A percentile compares a stretch with the other conserved stretches of the same genome.
These are phyloP conservation scores for Tephrocybe sp. DNA, from an alignment of 768 basidiomycete genomes.

Conservation along the genomic window DNA sequence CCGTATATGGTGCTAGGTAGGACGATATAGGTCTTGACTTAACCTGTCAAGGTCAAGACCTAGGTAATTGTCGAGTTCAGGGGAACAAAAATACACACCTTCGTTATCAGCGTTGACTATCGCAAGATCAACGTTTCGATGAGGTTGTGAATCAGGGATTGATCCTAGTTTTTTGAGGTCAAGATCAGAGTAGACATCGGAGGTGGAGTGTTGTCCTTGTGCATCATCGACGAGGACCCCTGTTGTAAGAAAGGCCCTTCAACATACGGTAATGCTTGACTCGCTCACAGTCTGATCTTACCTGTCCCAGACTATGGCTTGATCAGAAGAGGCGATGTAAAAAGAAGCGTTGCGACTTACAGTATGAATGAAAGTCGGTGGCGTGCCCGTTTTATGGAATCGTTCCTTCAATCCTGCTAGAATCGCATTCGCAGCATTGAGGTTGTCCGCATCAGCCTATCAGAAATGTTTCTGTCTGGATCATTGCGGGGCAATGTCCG, in stretches of 20 bases:
- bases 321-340: constrained; percentile 3
- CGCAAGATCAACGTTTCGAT: constrained; percentile 49
- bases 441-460: constrained; percentile 40
- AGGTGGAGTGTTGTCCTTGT: constrained; percentile 35
- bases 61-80: background rate
- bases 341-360: constrained; percentile 26
- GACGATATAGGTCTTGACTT: constrained; percentile 41
- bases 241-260: constrained; percentile 1
- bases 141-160: constrained; percentile 43
- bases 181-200: constrained; percentile 49
- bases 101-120: constrained; percentile 47
- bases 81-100: constrained; percentile 28
- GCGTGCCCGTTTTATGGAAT: constrained; percentile 27
- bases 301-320: constrained; percentile 33
- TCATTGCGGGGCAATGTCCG: background rate
- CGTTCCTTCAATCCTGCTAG: constrained; percentile 36
- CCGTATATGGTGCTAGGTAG: constrained; percentile 57
- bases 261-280: background rate
- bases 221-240: constrained; percentile 45
- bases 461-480: background rate
- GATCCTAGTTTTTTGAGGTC: constrained; percentile 43
- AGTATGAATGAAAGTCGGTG: constrained; percentile 41
- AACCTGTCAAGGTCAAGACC: constrained; percentile 13
- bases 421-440: constrained; percentile 37
- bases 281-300: constrained; percentile 9